Conservation (phyloP, 2,329 filamentous ascomycete species). For the Aspergillus chevalieri region DNA sequence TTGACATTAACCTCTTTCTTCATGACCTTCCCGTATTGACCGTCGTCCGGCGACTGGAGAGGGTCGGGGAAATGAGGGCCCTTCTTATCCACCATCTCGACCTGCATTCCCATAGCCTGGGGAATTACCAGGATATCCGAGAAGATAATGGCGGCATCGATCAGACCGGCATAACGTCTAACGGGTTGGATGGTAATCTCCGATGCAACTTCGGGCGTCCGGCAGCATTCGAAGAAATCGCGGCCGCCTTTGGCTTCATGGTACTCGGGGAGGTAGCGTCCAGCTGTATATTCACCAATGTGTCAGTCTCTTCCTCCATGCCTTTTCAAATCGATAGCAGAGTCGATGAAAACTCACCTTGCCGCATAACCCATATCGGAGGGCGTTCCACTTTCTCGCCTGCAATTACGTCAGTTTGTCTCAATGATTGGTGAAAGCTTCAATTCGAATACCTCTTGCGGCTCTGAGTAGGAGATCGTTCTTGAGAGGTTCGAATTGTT, state of each 20-base stretch:
- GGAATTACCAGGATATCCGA: constrained; percentile 97
- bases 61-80: constrained; percentile 91
- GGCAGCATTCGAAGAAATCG: constrained; percentile 98
- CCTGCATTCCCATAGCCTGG: constrained; percentile 96
- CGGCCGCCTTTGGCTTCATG: constrained; percentile 84
- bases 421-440: not conserved
- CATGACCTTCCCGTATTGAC: constrained; percentile 74
- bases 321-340: not conserved
- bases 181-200: constrained; percentile 91
- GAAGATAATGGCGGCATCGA: constrained; percentile 98
- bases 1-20: constrained; percentile 74
- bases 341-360: constrained; percentile 56
- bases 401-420: constrained; percentile 34
- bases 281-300: constrained; percentile 53
- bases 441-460: constrained; percentile 63
- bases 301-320: not conserved
- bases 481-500: constrained; percentile 74
- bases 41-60: constrained; percentile 69
- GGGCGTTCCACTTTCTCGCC: constrained; percentile 87
- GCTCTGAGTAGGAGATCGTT: constrained; percentile 90
- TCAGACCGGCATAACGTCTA: constrained; percentile 79
- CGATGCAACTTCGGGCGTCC: constrained; percentile 84
- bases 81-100: constrained; percentile 97
- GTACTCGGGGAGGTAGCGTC: constrained; percentile 95
- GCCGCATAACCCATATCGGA: constrained; percentile 98